Conservation (phyloP, 352 stramenopile genomes). For the Pythium brassicae region DNA sequence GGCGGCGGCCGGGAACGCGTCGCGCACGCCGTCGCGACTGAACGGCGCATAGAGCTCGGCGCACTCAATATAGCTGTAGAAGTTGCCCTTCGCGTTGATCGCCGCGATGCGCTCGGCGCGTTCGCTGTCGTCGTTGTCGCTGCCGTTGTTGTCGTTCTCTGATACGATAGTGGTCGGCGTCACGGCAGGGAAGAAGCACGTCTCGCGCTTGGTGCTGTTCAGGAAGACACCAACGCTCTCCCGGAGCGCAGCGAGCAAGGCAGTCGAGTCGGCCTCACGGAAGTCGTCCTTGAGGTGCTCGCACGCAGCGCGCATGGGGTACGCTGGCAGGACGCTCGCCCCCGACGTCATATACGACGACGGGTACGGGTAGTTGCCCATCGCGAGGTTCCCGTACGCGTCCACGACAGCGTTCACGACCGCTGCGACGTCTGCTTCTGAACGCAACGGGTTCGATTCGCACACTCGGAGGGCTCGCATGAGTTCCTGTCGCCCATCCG, state of each 20-base stretch:
- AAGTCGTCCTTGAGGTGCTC: slow-evolving; percentile 46
- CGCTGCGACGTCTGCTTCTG: slow-evolving; percentile 35
- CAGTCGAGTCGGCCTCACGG: slow-evolving; percentile 22
- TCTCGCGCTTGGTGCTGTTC: slow-evolving; percentile 57
- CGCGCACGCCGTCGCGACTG: slow-evolving; percentile 54
- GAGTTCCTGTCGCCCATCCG: slow-evolving; percentile 39
- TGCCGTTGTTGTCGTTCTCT: too few species aligned
- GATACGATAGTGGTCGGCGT: too few species aligned
- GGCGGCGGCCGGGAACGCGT: slow-evolving; percentile 87
- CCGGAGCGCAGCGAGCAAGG: slow-evolving; percentile 48
- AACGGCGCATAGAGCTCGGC: slow-evolving; percentile 72
- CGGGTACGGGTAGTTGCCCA: slow-evolving; percentile 96
- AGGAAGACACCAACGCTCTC: slow-evolving; percentile 68
- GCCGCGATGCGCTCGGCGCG: slow-evolving; percentile 25
- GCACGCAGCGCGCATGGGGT: slow-evolving; percentile 87
- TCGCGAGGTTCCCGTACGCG: slow-evolving; percentile 91
- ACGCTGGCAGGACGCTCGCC: slow-evolving; percentile 81
- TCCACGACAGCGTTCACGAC: slow-evolving; percentile 67
- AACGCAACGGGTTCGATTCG: slow-evolving; percentile 33
- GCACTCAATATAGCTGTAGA: slow-evolving; percentile 81
- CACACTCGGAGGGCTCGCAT: slow-evolving; percentile 48
- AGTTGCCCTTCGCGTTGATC: slow-evolving; percentile 35
- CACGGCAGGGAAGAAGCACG: slow-evolving; percentile 60
- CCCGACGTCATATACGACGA: slow-evolving; percentile 94
- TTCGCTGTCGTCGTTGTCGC: slow-evolving; percentile 48